phyloP scores from a whole-genome alignment of 768 basidiomycete genomes.

The Kwoniella pini region DNA sequence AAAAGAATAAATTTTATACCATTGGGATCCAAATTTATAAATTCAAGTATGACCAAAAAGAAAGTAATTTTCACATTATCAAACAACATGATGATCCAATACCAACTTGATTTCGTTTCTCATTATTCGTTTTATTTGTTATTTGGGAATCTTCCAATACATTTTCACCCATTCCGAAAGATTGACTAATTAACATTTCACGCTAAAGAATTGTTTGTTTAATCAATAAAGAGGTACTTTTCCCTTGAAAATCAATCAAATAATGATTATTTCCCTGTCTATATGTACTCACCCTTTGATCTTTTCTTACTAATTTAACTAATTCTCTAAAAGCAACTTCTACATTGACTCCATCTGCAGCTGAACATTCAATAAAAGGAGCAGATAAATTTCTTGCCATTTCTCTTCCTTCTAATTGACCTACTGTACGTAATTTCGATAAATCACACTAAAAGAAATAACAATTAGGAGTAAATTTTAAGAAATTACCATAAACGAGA shows the following conservation, averaged over 20 bases:
- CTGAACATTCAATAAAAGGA: constrained; percentile 58
- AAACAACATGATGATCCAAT: neutral
- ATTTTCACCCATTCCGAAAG: neutral
- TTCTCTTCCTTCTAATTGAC: constrained; percentile 48
- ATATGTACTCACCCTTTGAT: constrained; percentile 54
- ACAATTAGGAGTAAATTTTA: too few species aligned
- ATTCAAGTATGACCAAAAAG: too few species aligned
- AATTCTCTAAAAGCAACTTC: constrained; percentile 58
- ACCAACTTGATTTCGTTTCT: neutral
- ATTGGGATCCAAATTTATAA: too few species aligned
- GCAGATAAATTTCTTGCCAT: constrained; percentile 53
- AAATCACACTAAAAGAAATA: constrained; percentile 47
- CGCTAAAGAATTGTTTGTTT: too few species aligned
- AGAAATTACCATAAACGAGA: too few species aligned
- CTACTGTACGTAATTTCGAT: constrained; percentile 32
- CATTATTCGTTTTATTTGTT: neutral
- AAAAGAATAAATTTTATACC: too few species aligned
- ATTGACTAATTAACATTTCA: neutral
- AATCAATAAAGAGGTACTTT: too few species aligned
- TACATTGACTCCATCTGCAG: constrained; percentile 58
- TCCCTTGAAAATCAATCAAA: neutral
- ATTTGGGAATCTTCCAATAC: too few species aligned
- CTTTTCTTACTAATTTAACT: constrained; percentile 56
- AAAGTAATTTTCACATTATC: constrained; percentile 5
- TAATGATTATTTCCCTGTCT: neutral